Evolutionary conservation across 805 yeast genomes (phyloP), one percentile per base, ranked within the genome.

Genomic region (Blastobotrys muscicola): DNA sequence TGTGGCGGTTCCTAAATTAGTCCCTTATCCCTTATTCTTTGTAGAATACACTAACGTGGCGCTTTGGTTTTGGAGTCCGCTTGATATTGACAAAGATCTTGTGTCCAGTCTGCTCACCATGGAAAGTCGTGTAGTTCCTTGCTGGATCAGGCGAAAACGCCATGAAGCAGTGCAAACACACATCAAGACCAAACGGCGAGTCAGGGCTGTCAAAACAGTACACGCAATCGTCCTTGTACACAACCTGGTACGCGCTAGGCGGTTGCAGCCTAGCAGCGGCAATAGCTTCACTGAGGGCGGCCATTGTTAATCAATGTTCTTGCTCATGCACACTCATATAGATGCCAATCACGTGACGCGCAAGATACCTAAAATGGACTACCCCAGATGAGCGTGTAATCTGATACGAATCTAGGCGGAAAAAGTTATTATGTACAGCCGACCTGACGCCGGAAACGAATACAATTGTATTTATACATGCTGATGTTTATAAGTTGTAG

Each of bases 191-290:
- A 5, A 58, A 42, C 8, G 64, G 64, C 41, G 70, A 64, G 42
- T 66, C 72, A 3, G 85, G 75, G 0, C 85, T 77, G 48, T 80
- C 90, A 57, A 82, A 90, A 42, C 89, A 82, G 63, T 75, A 90
- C 66, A 83, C 82, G 58, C 97, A 89, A 51, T 87, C 96, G 65
- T 90, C 97, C 57, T 85, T 89, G 55, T 77, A 80, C 12, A 89
- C 76, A 2, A 70, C 66, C 16, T 50, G 47, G 14, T 36, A 29
- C 5, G 42, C 7, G 10, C 33, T 15, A 3, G 56, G 55, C 9
- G 56, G 55, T 34, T 41, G 38, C 33, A 53, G 33, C 16, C 36
- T 34, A 13, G 45, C 41, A 11, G 43, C 38, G 6, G 36, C 14
- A 29, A 50, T 48, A 34, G 42, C 48, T 13, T 44, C 45, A n/a